Evolutionary conservation across 176 grass and related monocot species (phyloP), one percentile per base, ranked within the genome.

Genomic region (Oryza punctata): DNA sequence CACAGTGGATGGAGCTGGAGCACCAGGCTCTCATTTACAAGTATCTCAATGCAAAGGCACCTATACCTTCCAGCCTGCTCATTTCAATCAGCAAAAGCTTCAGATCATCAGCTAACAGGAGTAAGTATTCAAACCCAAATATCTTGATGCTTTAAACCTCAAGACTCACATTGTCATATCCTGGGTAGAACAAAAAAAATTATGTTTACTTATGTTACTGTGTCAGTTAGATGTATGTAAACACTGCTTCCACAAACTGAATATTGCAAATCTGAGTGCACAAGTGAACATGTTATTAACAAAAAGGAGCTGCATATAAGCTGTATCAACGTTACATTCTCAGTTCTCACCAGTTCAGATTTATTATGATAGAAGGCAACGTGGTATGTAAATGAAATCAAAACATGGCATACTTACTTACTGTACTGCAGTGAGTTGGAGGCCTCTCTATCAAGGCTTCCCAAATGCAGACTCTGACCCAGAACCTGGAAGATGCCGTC

Each of bases 1-100:
- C 94, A 5, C 97, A 99, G 86, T 96, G 97, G 97, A 91, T 99
- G 91, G 93, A 99, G 77, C 84, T 99, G 57, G 97, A 99, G 67
- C 93, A 94, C 57, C 97, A 99, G 75, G 93, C 91, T 7, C 91
- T 99, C 78, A 96, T 96, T 38, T 99, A 96, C 91, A 99, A 96
- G 82, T 90, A 96, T 67, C 85, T 99, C 40, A 89, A 87, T 69
- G 97, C 93, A 15, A 96, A 93, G 77, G 87, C 83, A 0, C 89
- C 97, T 3, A 90, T 99, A 67, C 97, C 97, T 80, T 82, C 91
- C 33, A 92, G 86, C 70, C 89, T 99, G 45, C 91, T 99, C 75
- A 78, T 94, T 71, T 87, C 93, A 2, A 83, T 96, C 72, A 92
- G 87, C 76, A 90, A 87, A 63, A 90, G 81, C 63, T 80, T 96